phyloP scores from a whole-genome alignment of 495 filamentous ascomycete species.

The Tuber microsphaerosporum region DNA sequence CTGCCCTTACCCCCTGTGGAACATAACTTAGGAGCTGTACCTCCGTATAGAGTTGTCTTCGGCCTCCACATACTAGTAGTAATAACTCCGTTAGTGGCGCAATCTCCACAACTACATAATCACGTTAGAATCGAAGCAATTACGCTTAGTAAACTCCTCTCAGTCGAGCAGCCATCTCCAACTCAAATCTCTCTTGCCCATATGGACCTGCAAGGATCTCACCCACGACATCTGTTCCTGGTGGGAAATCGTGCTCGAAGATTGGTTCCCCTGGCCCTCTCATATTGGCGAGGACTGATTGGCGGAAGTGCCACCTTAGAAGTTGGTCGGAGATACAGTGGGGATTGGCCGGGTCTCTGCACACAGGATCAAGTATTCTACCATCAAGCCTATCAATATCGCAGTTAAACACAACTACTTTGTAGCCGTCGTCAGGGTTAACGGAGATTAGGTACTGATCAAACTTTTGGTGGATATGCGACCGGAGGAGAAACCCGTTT shows the following conservation, averaged over 20 bases:
- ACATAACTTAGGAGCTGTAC: neutral
- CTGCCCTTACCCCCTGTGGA: neutral
- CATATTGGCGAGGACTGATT: conserved; percentile 41
- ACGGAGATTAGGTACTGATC: conserved; percentile 31
- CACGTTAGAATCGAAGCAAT: neutral
- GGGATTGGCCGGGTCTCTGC: conserved; percentile 29
- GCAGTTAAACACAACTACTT: conserved; percentile 34
- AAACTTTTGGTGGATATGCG: conserved; percentile 29
- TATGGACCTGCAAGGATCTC: conserved; percentile 34
- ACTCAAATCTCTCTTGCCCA: conserved; percentile 35
- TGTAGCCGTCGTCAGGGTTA: conserved; percentile 40
- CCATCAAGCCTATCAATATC: conserved; percentile 36
- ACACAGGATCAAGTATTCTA: conserved; percentile 32
- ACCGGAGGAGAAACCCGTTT: conserved; percentile 31
- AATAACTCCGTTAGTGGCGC: neutral
- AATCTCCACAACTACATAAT: neutral
- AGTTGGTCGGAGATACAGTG: conserved; percentile 37
- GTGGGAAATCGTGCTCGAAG: conserved; percentile 42
- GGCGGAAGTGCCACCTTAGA: conserved; percentile 42
- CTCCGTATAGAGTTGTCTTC: neutral
- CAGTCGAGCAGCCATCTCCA: conserved; percentile 18
- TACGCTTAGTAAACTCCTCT: neutral
- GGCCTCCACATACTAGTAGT: neutral
- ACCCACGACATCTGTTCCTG: conserved; percentile 38
- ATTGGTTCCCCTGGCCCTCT: conserved; percentile 41